Conservation (phyloP, 768 basidiomycete species). For the Rubroboletus pulcherrimus region DNA sequence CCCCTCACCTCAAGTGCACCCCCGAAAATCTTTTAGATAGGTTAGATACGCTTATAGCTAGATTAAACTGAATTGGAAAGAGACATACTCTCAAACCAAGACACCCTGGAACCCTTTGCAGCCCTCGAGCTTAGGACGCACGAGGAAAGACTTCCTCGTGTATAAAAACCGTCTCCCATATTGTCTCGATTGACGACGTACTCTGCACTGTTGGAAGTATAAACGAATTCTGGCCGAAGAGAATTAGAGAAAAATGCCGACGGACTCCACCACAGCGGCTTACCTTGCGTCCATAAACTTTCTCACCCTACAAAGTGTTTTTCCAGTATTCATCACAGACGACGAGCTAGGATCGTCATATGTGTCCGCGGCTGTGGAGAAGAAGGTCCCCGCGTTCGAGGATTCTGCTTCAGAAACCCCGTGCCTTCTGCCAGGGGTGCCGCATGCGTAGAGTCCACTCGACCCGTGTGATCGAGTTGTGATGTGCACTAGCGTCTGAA, state of each 20-base stretch:
- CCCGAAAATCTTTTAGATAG: too few relatives aligned
- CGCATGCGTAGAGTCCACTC: too few relatives aligned
- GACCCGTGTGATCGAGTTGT: too few relatives aligned
- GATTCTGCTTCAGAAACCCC: not conserved
- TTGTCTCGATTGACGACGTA: not conserved
- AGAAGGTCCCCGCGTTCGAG: not conserved
- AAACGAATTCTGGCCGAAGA: not conserved
- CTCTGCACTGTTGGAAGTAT: not conserved
- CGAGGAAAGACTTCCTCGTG: not conserved
- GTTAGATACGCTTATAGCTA: too few relatives aligned
- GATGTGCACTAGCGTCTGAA: too few relatives aligned
- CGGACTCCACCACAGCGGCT: not conserved
- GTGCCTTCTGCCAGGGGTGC: not conserved
- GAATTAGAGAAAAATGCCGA: not conserved
- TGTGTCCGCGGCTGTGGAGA: not conserved
- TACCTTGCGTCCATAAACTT: slow-evolving; percentile 3
- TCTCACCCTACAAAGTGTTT: not conserved
- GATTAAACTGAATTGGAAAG: too few relatives aligned
- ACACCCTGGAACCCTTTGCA: too few relatives aligned
- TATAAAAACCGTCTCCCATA: not conserved
- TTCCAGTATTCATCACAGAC: not conserved
- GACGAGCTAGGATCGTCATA: not conserved
- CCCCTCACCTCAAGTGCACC: too few relatives aligned
- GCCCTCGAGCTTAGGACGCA: too few relatives aligned
- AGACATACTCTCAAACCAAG: too few relatives aligned